Conservation (phyloP, 2,329 filamentous ascomycete genomes). For the Macrophomina phaseolina region DNA sequence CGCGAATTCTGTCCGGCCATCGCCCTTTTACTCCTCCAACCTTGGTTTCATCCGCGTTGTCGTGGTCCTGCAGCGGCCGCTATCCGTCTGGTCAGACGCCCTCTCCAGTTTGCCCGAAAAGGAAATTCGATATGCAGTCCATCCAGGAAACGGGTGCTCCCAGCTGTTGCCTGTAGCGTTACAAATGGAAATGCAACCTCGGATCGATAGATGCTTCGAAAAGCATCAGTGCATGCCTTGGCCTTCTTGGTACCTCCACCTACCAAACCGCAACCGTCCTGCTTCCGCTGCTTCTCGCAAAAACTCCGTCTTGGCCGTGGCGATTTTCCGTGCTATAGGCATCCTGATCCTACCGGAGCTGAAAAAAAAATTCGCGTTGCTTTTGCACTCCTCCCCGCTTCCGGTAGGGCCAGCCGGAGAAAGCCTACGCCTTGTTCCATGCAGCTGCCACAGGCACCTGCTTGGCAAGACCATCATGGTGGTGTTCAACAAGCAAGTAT, state of each 20-base stretch:
- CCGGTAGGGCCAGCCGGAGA: neutral
- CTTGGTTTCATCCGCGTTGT: neutral
- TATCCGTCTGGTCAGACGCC: neutral
- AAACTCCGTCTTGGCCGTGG: constrained; percentile 10
- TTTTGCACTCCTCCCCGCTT: neutral
- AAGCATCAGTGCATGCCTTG: constrained; percentile 9
- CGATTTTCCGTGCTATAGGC: neutral
- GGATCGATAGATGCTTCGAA: neutral
- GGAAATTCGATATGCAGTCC: constrained; percentile 2
- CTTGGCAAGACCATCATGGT: constrained; percentile 20
- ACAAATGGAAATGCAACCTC: neutral
- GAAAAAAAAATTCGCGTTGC: neutral
- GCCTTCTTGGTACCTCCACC: constrained; percentile 19
- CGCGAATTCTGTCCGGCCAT: too few relatives aligned
- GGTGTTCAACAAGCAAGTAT: neutral
- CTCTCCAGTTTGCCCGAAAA: neutral
- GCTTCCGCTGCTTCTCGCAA: neutral
- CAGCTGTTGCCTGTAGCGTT: neutral
- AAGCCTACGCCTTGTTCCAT: neutral
- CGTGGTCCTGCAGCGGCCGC: neutral
- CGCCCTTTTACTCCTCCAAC: neutral
- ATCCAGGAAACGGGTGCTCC: neutral
- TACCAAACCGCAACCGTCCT: constrained; percentile 15
- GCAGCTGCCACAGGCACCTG: neutral
- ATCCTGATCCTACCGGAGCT: neutral